Evolutionary conservation across 805 yeast genomes (phyloP), one percentile per base, ranked within the genome.

Genomic region (Ogataea philodendri): DNA sequence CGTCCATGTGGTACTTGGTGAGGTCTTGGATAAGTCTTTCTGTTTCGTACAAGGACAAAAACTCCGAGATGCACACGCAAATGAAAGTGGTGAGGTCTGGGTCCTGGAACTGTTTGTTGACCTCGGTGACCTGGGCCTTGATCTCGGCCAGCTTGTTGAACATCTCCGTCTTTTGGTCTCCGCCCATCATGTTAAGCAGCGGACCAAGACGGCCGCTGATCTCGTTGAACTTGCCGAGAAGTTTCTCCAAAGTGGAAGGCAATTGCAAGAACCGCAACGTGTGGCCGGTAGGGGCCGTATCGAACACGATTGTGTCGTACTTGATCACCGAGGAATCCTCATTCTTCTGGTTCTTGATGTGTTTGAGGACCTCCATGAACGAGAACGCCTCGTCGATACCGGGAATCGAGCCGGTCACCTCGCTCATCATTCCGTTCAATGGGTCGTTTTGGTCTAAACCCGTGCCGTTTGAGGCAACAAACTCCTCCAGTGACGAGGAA

Each of bases 241-340:
- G 73, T 59, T 86, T 87, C 52, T 88, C 94, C 44, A 93, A 68
- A 3, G 96, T 89, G 18, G 94, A 76, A 23, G 99, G 99, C 54
- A 93, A 76, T 63, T 89, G 96, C 60, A 93, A 71, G 62, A 93
- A 93, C 55, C 99, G 78, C 52, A 93, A 70, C 2, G 98, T 93
- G 64, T 93, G 99, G 22, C 99, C 99, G 0, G 99, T 93, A 51
- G 99, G 99, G 0, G 99, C 98, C n/a, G 99, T 93, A 62, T 93
- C 99, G 55, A 93, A 93, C 48, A 93, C 87, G 47, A 93, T 89
- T 7, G 95, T 87, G 49, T 84, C 87, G 59, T 84, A 93, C 30
- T 70, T 70, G 42, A 73, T 66, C 6, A 56, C 48, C 22, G 50
- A 49, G 5, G 54, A 39, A 40, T 55, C 57, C 15, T 57, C 60